phyloP scores from a whole-genome alignment of 208 protist species.

The Phytomonas sp. region DNA sequence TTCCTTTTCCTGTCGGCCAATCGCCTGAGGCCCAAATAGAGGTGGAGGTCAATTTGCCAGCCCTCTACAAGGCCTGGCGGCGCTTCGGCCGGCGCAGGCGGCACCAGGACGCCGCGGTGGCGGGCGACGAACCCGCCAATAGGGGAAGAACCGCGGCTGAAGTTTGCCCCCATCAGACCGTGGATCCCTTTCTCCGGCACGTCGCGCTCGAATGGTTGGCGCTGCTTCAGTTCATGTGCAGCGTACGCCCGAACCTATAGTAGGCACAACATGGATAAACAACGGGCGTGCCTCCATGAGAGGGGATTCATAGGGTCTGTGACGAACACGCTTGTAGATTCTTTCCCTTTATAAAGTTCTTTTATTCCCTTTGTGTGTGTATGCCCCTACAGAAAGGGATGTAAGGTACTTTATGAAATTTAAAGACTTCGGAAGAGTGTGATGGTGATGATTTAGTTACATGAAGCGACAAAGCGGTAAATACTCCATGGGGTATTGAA shows the following conservation, averaged over 20 bases:
- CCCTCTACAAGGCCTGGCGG: constrained; percentile 35
- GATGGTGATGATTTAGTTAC: not conserved
- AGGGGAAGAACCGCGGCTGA: not conserved
- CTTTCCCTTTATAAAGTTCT: constrained; percentile 1
- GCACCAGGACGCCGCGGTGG: constrained; percentile 9
- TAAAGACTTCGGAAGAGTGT: not conserved
- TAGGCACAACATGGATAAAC: not conserved
- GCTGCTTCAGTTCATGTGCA: constrained; percentile 40
- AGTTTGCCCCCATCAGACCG: not conserved
- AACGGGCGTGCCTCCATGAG: not conserved
- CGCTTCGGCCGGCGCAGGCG: constrained; percentile 13
- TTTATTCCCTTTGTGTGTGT: constrained; percentile 11
- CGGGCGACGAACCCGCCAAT: not conserved
- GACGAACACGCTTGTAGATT: constrained; percentile 6
- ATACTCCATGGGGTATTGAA: not conserved
- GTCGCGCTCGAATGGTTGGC: constrained; percentile 47
- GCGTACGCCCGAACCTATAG: constrained; percentile 6
- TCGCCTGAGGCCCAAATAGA: constrained; percentile 21
- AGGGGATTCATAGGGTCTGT: not conserved
- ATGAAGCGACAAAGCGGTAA: not conserved
- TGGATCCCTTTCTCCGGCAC: constrained; percentile 27
- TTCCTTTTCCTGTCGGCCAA: not conserved
- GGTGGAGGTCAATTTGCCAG: constrained; percentile 47
- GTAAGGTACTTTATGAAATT: not conserved
- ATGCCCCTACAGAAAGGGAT: not conserved